A percentile compares a stretch with the other conserved stretches of the same genome.
Evolutionary conservation across 805 yeast genomes (phyloP).

Genomic region (Pichia pseudocactophila): DNA sequence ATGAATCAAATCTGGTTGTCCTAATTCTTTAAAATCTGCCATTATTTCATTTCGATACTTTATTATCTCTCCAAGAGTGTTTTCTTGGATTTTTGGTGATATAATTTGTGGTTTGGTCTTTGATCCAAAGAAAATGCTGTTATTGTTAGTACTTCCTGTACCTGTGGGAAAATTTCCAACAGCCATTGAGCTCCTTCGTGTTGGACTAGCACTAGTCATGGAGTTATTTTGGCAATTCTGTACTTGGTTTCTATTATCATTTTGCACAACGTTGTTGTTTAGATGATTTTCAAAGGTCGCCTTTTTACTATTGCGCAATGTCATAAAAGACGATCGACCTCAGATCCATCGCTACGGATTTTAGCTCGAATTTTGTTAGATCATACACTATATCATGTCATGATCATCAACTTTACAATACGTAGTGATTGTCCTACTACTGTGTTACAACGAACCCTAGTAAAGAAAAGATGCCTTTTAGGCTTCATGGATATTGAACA

Average conservation of each 20-base stretch:
- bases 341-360: no score
- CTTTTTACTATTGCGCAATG: no score
- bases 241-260: not conserved
- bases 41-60: conserved; percentile 38
- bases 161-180: not conserved
- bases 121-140: conserved; percentile 1
- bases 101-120: conserved; percentile 17
- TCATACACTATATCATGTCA: no score
- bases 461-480: no score
- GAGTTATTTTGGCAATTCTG: not conserved
- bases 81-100: conserved; percentile 35
- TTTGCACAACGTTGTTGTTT: not conserved
- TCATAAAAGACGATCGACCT: no score
- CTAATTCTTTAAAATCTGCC: conserved; percentile 43
- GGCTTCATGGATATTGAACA: no score
- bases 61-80: conserved; percentile 42
- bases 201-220: conserved; percentile 5
- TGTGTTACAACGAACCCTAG: no score
- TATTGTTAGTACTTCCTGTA: not conserved
- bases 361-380: no score
- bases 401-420: no score
- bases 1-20: conserved; percentile 68
- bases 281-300: no score
- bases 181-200: conserved; percentile 5
- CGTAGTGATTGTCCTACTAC: no score